phyloP scores from a whole-genome alignment of 2,329 filamentous ascomycete species.

The Curvularia spicifera region DNA sequence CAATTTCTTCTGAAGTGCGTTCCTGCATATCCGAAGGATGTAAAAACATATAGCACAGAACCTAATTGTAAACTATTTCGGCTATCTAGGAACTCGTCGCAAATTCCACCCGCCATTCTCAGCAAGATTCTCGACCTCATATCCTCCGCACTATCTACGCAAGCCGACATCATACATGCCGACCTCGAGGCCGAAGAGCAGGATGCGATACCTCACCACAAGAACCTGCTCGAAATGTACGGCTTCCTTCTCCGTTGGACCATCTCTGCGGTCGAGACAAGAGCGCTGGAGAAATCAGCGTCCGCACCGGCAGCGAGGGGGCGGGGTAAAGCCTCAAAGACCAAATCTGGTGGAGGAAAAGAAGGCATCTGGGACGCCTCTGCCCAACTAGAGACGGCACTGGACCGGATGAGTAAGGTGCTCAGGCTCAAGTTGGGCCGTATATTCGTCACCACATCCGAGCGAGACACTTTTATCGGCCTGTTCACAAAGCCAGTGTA shows the following conservation, averaged over 20 bases:
- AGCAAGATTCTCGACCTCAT: slow-evolving; percentile 93
- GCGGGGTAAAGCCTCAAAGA: slow-evolving; percentile 75
- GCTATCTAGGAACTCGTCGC: slow-evolving; percentile 77
- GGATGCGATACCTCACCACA: slow-evolving; percentile 78
- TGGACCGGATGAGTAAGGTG: slow-evolving; percentile 96
- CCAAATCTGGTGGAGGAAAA: slow-evolving; percentile 64
- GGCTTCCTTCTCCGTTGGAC: slow-evolving; percentile 95
- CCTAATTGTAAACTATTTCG: slow-evolving; percentile 68
- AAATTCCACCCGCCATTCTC: slow-evolving; percentile 79
- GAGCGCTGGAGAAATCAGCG: slow-evolving; percentile 87
- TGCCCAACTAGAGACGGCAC: slow-evolving; percentile 81
- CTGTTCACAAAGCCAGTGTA: slow-evolving; percentile 93
- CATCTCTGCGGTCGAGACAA: slow-evolving; percentile 90
- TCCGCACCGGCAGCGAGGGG: slow-evolving; percentile 73
- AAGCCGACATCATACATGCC: slow-evolving; percentile 83
- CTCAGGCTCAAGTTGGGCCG: slow-evolving; percentile 89
- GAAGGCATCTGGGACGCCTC: slow-evolving; percentile 89
- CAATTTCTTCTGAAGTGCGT: slow-evolving; percentile 97
- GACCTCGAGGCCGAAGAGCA: slow-evolving; percentile 93
- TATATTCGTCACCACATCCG: slow-evolving; percentile 95
- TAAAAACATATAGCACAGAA: slow-evolving; percentile 44
- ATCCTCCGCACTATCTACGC: slow-evolving; percentile 81
- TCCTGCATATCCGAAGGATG: slow-evolving; percentile 58
- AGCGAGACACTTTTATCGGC: slow-evolving; percentile 92
- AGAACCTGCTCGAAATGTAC: slow-evolving; percentile 89